A percentile compares a stretch with the other conserved stretches of the same genome.
Conservation (phyloP, 495 filamentous ascomycete genomes). For the Amphirosellinia nigrospora region DNA sequence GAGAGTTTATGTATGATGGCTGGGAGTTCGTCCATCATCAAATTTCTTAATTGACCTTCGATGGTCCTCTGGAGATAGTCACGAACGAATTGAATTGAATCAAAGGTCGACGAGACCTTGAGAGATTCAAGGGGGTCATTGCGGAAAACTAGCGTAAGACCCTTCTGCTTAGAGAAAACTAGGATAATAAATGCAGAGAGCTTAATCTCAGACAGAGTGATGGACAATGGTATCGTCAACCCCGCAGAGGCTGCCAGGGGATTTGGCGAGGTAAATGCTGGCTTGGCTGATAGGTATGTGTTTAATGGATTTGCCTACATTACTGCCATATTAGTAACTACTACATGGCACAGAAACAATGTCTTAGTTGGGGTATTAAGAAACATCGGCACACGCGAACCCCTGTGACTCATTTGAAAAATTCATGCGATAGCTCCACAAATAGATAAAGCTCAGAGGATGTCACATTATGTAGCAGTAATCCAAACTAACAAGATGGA, state of each 20-base stretch:
- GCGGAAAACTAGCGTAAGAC: slow-evolving; percentile 92
- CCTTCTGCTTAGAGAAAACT: slow-evolving; percentile 96
- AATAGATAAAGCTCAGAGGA: slow-evolving; percentile 3
- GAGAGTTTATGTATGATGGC: slow-evolving; percentile 95
- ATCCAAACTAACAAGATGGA: background rate
- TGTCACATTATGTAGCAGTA: slow-evolving; percentile 17
- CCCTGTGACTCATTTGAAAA: slow-evolving; percentile 28
- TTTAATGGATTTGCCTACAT: slow-evolving; percentile 89
- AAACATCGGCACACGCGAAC: slow-evolving; percentile 33
- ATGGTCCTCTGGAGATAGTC: slow-evolving; percentile 97
- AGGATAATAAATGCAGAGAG: slow-evolving; percentile 97
- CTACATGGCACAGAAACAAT: slow-evolving; percentile 40
- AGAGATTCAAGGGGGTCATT: slow-evolving; percentile 98
- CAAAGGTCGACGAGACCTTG: slow-evolving; percentile 97
- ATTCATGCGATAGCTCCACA: slow-evolving; percentile 38
- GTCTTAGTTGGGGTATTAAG: slow-evolving; percentile 30
- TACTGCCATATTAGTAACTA: slow-evolving; percentile 54
- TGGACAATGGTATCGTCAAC: slow-evolving; percentile 94
- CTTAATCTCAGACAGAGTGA: slow-evolving; percentile 94
- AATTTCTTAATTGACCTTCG: slow-evolving; percentile 85
- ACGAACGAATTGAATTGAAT: slow-evolving; percentile 96
- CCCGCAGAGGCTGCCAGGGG: slow-evolving; percentile 92
- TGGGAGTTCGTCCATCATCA: slow-evolving; percentile 97
- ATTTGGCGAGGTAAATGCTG: slow-evolving; percentile 87
- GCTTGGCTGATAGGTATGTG: slow-evolving; percentile 90